A percentile compares a stretch with the other conserved stretches of the same genome.
Conservation (phyloP, 495 filamentous ascomycete species). For the Hyaloscypha bicolor region DNA sequence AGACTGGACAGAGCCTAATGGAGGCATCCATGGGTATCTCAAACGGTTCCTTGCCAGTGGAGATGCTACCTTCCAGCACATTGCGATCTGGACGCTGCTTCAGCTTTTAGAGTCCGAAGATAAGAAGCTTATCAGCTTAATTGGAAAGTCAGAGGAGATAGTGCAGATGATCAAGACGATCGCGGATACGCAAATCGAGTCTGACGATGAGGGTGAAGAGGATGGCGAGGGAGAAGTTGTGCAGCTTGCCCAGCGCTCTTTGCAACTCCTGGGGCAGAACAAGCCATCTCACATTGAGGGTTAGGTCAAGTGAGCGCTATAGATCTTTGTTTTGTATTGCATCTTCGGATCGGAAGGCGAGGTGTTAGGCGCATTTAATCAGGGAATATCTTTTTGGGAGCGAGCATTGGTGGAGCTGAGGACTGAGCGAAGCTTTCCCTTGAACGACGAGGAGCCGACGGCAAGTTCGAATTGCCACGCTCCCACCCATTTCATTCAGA, state of each 20-base stretch:
- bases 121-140: conserved; percentile 76
- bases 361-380: conserved; percentile 34
- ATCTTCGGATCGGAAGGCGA: conserved; percentile 29
- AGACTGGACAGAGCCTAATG: conserved; percentile 89
- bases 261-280: conserved; percentile 77
- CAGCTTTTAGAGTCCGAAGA: conserved; percentile 96
- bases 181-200: conserved; percentile 86
- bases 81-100: conserved; percentile 96
- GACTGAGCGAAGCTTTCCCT: conserved; percentile 15
- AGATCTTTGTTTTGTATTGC: conserved; percentile 31
- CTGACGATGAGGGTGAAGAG: conserved; percentile 83
- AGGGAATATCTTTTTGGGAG: conserved; percentile 29
- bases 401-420: conserved; percentile 33
- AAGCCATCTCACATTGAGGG: conserved; percentile 59
- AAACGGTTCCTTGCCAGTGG: conserved; percentile 89
- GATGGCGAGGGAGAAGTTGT: conserved; percentile 91
- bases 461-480: conserved; percentile 15
- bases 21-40: conserved; percentile 94
- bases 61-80: conserved; percentile 98
- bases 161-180: conserved; percentile 89
- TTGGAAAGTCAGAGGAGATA: conserved; percentile 84
- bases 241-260: conserved; percentile 82
- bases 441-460: conserved; percentile 3
- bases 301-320: conserved; percentile 30
- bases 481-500: conserved; percentile 21